phyloP scores from a whole-genome alignment of 805 yeast genomes.

The Blastobotrys mokoenaii region DNA sequence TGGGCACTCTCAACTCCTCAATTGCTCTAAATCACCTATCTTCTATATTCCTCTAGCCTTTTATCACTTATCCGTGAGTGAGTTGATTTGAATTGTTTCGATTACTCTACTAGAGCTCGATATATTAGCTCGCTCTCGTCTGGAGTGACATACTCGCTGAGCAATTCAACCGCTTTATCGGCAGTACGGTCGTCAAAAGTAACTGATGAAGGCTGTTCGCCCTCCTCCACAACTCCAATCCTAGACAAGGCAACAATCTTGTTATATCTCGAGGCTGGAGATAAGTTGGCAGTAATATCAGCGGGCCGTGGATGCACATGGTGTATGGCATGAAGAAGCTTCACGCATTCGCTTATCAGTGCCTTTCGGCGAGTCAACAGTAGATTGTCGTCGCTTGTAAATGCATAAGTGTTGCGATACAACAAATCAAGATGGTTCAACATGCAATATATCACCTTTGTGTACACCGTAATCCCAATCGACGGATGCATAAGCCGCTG shows the following conservation, averaged over 20 bases:
- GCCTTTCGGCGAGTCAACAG: background rate
- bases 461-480: too few species aligned
- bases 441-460: slow-evolving; percentile 5
- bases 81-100: background rate
- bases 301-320: slow-evolving; percentile 7
- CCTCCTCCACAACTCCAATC: slow-evolving; percentile 13
- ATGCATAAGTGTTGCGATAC: background rate
- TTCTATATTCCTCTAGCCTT: too few species aligned
- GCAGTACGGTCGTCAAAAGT: slow-evolving; percentile 55
- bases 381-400: slow-evolving; percentile 2
- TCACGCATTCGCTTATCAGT: slow-evolving; percentile 10
- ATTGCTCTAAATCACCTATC: too few species aligned
- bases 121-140: slow-evolving; percentile 75
- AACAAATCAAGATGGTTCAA: slow-evolving; percentile 8
- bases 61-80: too few species aligned
- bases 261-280: slow-evolving; percentile 15
- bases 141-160: slow-evolving; percentile 59
- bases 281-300: slow-evolving; percentile 3
- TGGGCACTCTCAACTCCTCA: too few species aligned
- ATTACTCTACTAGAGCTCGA: slow-evolving; percentile 2
- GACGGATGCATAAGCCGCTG: too few species aligned
- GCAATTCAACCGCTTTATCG: slow-evolving; percentile 60
- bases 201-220: slow-evolving; percentile 46
- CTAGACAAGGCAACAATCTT: slow-evolving; percentile 21
- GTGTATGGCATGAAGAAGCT: slow-evolving; percentile 14